Evolutionary conservation across 371 early-diverging fungal species (phyloP).

Genomic region (Circinella minor): DNA sequence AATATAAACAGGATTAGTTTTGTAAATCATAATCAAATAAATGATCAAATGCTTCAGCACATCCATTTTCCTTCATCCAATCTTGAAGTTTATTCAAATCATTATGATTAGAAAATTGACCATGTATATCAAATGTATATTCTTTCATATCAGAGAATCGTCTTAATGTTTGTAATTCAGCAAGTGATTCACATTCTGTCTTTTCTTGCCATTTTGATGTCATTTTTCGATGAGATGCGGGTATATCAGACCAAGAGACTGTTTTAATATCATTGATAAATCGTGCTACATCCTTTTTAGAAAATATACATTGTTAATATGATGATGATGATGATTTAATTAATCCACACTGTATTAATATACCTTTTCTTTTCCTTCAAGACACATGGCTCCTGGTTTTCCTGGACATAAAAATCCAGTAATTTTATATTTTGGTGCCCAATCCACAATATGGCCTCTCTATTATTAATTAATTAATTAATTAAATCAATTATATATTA

Average conservation of each 20-base stretch:
- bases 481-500: too few species aligned
- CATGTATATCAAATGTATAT: conserved; percentile 44
- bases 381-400: conserved; percentile 45
- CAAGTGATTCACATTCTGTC: conserved; percentile 19
- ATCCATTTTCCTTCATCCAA: conserved; percentile 42
- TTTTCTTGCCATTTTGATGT: conserved; percentile 41
- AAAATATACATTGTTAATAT: too few species aligned
- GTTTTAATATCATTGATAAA: conserved; percentile 54
- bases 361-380: conserved; percentile 44
- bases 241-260: conserved; percentile 45
- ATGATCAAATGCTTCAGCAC: conserved; percentile 43
- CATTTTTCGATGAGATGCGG: conserved; percentile 46
- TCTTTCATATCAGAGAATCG: conserved; percentile 42
- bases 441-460: conserved; percentile 48
- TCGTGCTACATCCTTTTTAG: conserved; percentile 24
- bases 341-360: too few species aligned
- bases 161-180: conserved; percentile 20
- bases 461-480: not conserved
- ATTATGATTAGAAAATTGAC: conserved; percentile 43
- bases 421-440: conserved; percentile 46
- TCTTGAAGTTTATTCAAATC: conserved; percentile 34
- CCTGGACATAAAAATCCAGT: conserved; percentile 51
- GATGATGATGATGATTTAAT: too few species aligned
- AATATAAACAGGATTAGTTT: not conserved
- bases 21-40: conserved; percentile 36